phyloP scores from a whole-genome alignment of 2,329 filamentous ascomycete species.

The Clarireedia hainanense region DNA sequence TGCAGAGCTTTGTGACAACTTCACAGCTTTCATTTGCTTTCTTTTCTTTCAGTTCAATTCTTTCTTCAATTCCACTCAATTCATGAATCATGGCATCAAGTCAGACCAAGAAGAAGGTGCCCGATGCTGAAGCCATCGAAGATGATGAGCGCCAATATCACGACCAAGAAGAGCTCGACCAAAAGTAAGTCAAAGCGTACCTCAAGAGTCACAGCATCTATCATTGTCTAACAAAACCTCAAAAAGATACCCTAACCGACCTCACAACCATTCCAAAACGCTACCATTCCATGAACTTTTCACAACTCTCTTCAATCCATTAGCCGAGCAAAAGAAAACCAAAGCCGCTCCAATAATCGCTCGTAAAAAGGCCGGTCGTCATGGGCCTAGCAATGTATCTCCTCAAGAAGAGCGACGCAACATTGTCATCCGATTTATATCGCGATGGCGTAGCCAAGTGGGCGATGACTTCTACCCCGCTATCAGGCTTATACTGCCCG shows the following conservation, averaged over 20 bases:
- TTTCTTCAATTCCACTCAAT: not conserved
- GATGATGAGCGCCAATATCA: conserved; percentile 43
- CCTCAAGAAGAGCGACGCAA: conserved; percentile 71
- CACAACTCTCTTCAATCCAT: conserved; percentile 70
- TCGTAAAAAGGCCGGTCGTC: conserved; percentile 44
- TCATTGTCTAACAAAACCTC: not conserved
- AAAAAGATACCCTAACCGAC: conserved; percentile 69
- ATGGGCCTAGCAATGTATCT: conserved; percentile 49
- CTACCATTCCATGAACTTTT: conserved; percentile 77
- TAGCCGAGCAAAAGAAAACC: conserved; percentile 65
- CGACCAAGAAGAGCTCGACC: conserved; percentile 22
- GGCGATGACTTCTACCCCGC: conserved; percentile 91
- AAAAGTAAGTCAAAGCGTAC: conserved; percentile 16
- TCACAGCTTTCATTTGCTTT: too few relatives aligned
- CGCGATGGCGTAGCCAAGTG: conserved; percentile 78
- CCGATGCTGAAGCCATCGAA: conserved; percentile 20
- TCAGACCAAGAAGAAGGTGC: conserved; percentile 4
- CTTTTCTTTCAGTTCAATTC: too few relatives aligned
- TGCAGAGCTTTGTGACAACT: too few relatives aligned
- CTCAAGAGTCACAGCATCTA: not conserved
- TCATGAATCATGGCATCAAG: conserved; percentile 7
- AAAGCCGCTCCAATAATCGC: conserved; percentile 42
- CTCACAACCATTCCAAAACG: conserved; percentile 71
- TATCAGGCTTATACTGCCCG: conserved; percentile 81
- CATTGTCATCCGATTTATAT: conserved; percentile 81